phyloP scores from a whole-genome alignment of 768 basidiomycete species.

The Podaxis carcinomalis region DNA sequence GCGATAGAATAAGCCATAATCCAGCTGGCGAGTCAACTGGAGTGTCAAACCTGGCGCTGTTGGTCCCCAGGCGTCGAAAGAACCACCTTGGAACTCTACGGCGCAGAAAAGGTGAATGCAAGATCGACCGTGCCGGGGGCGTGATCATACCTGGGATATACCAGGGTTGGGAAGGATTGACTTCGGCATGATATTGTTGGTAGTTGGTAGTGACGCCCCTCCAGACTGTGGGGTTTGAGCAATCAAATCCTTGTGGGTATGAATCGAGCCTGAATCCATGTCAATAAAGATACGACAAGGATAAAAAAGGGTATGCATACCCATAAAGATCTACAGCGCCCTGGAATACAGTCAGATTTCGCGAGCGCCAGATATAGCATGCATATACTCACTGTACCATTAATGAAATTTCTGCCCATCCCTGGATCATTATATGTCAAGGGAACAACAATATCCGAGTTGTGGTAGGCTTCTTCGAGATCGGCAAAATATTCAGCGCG shows the following conservation, averaged over 20 bases:
- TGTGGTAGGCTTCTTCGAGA: constrained; percentile 50
- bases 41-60: constrained; percentile 50
- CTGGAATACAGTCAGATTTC: constrained; percentile 21
- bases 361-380: not conserved
- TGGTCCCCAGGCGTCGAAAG: constrained; percentile 81
- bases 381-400: constrained; percentile 51
- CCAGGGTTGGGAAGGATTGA: constrained; percentile 52
- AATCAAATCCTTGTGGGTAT: constrained; percentile 80
- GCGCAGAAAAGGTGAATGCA: not conserved
- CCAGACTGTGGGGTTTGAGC: constrained; percentile 69
- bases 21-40: too few species aligned
- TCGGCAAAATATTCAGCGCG: constrained; percentile 59
- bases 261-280: constrained; percentile 45
- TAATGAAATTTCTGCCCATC: constrained; percentile 55
- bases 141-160: constrained; percentile 58
- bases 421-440: constrained; percentile 74
- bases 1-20: not conserved
- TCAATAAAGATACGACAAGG: not conserved
- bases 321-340: constrained; percentile 78
- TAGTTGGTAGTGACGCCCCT: constrained; percentile 59
- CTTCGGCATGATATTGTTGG: constrained; percentile 54
- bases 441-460: constrained; percentile 60
- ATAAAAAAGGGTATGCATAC: constrained; percentile 25
- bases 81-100: constrained; percentile 64
- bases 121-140: not conserved